A percentile compares a stretch with the other conserved stretches of the same genome.
Conservation (phyloP, 140 eudicot genomes). For the Cichorium intybus region DNA sequence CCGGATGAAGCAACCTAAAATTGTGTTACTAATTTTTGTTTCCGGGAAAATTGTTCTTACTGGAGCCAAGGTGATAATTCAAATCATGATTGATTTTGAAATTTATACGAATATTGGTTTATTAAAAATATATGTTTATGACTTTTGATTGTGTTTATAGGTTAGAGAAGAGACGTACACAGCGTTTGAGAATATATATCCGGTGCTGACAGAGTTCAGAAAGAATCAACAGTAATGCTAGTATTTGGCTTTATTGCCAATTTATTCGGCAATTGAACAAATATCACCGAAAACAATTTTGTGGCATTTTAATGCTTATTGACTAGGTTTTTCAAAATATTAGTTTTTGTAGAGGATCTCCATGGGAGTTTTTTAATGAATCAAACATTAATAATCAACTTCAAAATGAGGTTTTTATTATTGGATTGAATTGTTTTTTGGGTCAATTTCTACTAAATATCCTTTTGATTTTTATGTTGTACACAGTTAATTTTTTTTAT, state of each 20-base stretch:
- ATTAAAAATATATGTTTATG: too few relatives aligned
- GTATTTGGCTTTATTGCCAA: not conserved
- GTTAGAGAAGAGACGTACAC: slow-evolving; percentile 30
- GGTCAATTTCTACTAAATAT: too few relatives aligned
- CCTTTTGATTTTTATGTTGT: too few relatives aligned
- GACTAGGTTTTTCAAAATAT: not conserved
- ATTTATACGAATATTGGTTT: too few relatives aligned
- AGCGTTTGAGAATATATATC: slow-evolving; percentile 27
- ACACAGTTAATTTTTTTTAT: too few relatives aligned
- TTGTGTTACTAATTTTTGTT: slow-evolving; percentile 26
- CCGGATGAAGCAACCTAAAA: slow-evolving; percentile 25
- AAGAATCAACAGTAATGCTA: slow-evolving; percentile 11
- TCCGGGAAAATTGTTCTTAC: slow-evolving; percentile 28
- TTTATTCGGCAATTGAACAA: not conserved
- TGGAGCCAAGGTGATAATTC: slow-evolving; percentile 22
- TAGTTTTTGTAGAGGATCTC: too few relatives aligned
- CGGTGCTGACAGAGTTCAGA: slow-evolving; percentile 26
- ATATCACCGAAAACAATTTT: not conserved
- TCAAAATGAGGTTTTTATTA: too few relatives aligned
- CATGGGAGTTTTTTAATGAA: too few relatives aligned
- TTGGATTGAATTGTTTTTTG: too few relatives aligned
- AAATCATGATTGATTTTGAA: not conserved
- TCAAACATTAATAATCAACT: too few relatives aligned
- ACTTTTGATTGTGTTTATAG: slow-evolving; percentile 2
- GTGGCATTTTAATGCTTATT: not conserved